These are phyloP conservation scores for Termitomyces sp. DNA, from an alignment of 768 basidiomycete genomes.

Conservation along the genomic window DNA sequence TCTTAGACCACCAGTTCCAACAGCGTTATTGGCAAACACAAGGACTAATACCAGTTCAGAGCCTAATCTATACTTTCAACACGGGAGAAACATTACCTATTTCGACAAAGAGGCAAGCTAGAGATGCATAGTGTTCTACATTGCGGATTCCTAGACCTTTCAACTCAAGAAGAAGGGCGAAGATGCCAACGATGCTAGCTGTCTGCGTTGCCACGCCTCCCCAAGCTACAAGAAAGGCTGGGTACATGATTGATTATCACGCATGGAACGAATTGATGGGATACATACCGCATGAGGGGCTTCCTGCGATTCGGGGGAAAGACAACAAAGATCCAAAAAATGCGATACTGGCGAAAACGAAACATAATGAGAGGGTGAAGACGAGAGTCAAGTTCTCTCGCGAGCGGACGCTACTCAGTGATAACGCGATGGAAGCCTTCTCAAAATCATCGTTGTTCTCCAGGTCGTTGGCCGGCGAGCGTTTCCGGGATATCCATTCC, in stretches of 20 bases:
- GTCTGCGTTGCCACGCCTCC: slow-evolving; percentile 16
- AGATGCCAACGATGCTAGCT: slow-evolving; percentile 8
- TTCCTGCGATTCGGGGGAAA: slow-evolving; percentile 1
- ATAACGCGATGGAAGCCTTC: slow-evolving; percentile 3
- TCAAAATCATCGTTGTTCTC: slow-evolving; percentile 6
- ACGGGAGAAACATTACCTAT: slow-evolving; percentile 3
- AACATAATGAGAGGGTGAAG: slow-evolving; percentile 13
- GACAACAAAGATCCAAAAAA: slow-evolving; percentile 13
- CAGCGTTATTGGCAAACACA: slow-evolving; percentile 11
- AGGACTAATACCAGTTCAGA: slow-evolving; percentile 4
- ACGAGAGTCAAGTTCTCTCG: slow-evolving; percentile 7
- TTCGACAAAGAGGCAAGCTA: slow-evolving; percentile 2
- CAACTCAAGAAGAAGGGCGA: slow-evolving; percentile 11
- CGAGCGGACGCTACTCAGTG: background rate
- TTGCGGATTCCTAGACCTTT: slow-evolving; percentile 7
- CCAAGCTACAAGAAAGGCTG: slow-evolving; percentile 15
- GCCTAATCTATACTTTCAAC: background rate
- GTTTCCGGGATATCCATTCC: slow-evolving; percentile 3
- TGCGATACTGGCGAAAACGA: slow-evolving; percentile 12
- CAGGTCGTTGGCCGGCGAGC: background rate
- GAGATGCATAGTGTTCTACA: slow-evolving; percentile 6
- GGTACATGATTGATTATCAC: background rate
- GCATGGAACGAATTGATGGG: background rate
- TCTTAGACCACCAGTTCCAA: slow-evolving; percentile 9
- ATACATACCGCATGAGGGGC: slow-evolving; percentile 7